Evolutionary conservation across 352 stramenopile species (phyloP).

Genomic region (Stramenopiles sp.): DNA sequence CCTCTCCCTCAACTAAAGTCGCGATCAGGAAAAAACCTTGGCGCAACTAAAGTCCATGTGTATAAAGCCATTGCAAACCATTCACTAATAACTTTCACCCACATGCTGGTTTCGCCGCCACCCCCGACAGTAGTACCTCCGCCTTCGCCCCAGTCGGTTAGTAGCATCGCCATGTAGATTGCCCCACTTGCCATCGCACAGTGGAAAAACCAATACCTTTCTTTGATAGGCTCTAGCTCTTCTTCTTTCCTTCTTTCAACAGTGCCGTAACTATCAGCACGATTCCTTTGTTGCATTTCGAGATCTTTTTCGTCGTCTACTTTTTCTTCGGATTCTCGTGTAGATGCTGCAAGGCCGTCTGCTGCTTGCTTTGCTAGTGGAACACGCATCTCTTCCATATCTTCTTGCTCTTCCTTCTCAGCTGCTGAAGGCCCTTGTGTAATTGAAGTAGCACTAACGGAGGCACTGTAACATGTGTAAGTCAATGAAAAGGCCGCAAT

Average conservation of each 20-base stretch:
- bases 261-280: background rate
- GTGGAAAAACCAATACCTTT: constrained; percentile 23
- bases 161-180: constrained; percentile 25
- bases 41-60: constrained; percentile 74
- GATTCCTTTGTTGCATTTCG: constrained; percentile 2
- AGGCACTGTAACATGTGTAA: background rate
- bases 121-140: constrained; percentile 12
- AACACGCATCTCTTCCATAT: constrained; percentile 9
- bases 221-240: constrained; percentile 5
- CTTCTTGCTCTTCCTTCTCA: constrained; percentile 15
- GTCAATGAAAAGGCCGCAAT: background rate
- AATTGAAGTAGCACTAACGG: background rate
- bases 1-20: constrained; percentile 57
- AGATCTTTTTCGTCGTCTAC: background rate
- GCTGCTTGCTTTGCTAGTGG: background rate
- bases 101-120: constrained; percentile 41
- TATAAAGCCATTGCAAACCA: constrained; percentile 81
- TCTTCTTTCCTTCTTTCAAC: background rate
- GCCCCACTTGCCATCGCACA: constrained; percentile 17
- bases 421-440: background rate
- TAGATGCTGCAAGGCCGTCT: background rate
- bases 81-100: constrained; percentile 77
- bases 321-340: background rate
- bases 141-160: constrained; percentile 21
- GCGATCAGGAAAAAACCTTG: constrained; percentile 71